A percentile compares a stretch with the other conserved stretches of the same genome.
Conservation (phyloP, 768 basidiomycete genomes). For the Rubroboletus satanas region DNA sequence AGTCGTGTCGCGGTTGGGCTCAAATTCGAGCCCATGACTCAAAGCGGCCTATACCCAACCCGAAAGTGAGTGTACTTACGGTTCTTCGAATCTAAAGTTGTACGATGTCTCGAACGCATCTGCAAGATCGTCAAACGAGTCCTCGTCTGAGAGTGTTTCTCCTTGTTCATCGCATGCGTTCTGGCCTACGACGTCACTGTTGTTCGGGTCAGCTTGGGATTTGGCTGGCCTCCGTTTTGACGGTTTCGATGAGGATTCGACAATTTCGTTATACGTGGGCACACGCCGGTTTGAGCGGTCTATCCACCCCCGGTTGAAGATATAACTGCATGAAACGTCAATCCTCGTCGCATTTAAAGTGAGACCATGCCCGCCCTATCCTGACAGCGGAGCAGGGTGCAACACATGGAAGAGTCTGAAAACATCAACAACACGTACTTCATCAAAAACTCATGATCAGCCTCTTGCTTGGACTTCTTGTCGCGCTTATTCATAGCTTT, state of each 20-base stretch:
- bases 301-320: slow-evolving; percentile 96
- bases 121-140: slow-evolving; percentile 84
- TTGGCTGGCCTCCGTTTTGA: slow-evolving; percentile 21
- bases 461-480: slow-evolving; percentile 48
- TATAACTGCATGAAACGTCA: slow-evolving; percentile 59
- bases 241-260: slow-evolving; percentile 36
- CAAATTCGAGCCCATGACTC: not conserved
- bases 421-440: slow-evolving; percentile 52
- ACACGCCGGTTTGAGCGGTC: slow-evolving; percentile 69
- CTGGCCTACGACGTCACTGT: slow-evolving; percentile 10
- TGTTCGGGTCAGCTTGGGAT: slow-evolving; percentile 14
- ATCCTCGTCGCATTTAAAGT: not conserved
- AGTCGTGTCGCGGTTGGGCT: not conserved
- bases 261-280: slow-evolving; percentile 84
- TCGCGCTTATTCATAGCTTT: slow-evolving; percentile 17
- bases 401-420: not conserved
- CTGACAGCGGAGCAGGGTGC: not conserved
- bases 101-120: slow-evolving; percentile 95
- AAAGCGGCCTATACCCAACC: not conserved
- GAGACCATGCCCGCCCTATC: not conserved
- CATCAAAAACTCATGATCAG: slow-evolving; percentile 84
- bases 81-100: slow-evolving; percentile 97
- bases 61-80: slow-evolving; percentile 48
- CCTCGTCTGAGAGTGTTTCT: slow-evolving; percentile 48
- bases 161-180: slow-evolving; percentile 19